phyloP scores from a whole-genome alignment of 768 basidiomycete species.

The Podaxis pistillaris region DNA sequence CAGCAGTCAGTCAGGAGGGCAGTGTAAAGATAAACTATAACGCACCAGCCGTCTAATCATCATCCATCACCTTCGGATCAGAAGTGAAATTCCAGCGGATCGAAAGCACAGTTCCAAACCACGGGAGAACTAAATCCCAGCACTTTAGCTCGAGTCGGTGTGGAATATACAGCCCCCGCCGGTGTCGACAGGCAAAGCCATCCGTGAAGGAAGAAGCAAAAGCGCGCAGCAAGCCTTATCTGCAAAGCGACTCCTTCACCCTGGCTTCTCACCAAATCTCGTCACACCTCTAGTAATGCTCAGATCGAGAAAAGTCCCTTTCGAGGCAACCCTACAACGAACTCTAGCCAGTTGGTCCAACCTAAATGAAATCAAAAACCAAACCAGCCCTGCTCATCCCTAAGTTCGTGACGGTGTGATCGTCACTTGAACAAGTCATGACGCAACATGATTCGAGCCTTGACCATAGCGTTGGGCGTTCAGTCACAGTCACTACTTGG shows the following conservation, averaged over 20 bases:
- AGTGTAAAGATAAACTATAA: neutral
- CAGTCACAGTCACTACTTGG: neutral
- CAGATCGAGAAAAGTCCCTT: constrained; percentile 2
- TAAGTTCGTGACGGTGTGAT: constrained; percentile 7
- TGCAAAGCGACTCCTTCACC: neutral
- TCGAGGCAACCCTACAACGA: neutral
- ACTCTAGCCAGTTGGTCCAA: neutral
- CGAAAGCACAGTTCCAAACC: neutral
- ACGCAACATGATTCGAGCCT: constrained; percentile 1
- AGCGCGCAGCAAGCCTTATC: neutral
- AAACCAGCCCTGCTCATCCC: constrained; percentile 7
- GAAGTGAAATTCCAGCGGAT: neutral
- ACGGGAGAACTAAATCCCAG: neutral
- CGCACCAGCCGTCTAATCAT: neutral
- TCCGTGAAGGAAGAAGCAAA: neutral
- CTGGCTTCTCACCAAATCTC: neutral
- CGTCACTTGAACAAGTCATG: constrained; percentile 1
- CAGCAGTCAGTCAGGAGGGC: neutral
- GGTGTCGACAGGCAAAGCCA: neutral
- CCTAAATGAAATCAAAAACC: constrained; percentile 6
- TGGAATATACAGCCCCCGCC: neutral
- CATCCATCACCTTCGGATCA: neutral
- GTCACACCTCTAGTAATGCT: neutral
- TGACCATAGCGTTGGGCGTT: neutral
- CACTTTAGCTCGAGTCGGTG: neutral